Percentiles rank a stretch among this genome's conserved stretches.
Evolutionary conservation across 2,329 filamentous ascomycete species (phyloP).

Genomic region (Lanzia echinophila): DNA sequence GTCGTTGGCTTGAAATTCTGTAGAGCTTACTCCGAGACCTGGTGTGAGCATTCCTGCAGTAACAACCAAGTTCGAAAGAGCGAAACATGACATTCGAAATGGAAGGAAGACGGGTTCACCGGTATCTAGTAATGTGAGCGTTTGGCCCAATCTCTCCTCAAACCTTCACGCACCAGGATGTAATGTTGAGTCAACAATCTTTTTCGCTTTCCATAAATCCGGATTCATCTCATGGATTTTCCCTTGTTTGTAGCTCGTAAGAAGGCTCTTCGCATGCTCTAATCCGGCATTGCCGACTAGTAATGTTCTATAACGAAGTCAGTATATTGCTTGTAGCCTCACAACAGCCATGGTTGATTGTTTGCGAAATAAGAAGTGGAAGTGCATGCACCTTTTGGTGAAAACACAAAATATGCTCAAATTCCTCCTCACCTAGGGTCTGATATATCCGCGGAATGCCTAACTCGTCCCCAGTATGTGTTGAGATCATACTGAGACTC

Average conservation of each 20-base stretch:
- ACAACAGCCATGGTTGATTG: background rate
- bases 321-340: constrained; percentile 13
- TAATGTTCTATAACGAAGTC: constrained; percentile 59
- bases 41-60: constrained; percentile 97
- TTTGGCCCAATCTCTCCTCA: background rate
- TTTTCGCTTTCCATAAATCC: constrained; percentile 92
- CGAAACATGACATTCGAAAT: constrained; percentile 96
- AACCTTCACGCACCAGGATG: constrained; percentile 66
- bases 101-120: constrained; percentile 87
- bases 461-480: constrained; percentile 93
- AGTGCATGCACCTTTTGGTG: constrained; percentile 21
- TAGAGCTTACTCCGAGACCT: constrained; percentile 56
- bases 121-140: constrained; percentile 56
- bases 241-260: constrained; percentile 82
- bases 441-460: constrained; percentile 80
- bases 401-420: constrained; percentile 16
- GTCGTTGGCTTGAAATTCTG: background rate
- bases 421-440: constrained; percentile 77
- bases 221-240: constrained; percentile 74
- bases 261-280: constrained; percentile 75
- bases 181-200: constrained; percentile 91
- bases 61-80: constrained; percentile 86
- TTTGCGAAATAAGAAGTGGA: constrained; percentile 9
- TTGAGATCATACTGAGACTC: constrained; percentile 85
- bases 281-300: constrained; percentile 72